Conservation (phyloP, 306 rosid genomes). For the Neltuma alba region DNA sequence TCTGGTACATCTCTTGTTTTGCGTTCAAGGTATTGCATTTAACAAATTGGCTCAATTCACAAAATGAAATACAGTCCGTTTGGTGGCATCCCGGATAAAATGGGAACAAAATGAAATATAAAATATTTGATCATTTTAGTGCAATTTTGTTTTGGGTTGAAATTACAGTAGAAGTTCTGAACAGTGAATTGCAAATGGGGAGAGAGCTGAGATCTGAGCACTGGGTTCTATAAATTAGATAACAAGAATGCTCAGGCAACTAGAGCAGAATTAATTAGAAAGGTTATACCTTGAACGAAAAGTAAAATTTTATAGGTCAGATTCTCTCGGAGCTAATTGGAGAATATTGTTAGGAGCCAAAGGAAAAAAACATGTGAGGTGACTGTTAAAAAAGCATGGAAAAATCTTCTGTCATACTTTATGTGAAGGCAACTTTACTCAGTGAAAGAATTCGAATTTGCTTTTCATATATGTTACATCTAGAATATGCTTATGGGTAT, state of each 20-base stretch:
- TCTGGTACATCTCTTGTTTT: conserved; percentile 7
- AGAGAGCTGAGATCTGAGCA: conserved; percentile 3
- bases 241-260: not conserved
- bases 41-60: conserved; percentile 11
- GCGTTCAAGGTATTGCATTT: conserved; percentile 10
- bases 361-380: not conserved
- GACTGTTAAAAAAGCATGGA: not conserved
- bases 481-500: conserved; percentile 24
- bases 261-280: not conserved
- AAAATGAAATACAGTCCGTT: not conserved
- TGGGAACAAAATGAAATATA: not conserved
- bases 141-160: conserved; percentile 13
- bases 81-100: no score
- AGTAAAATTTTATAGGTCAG: not conserved
- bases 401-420: conserved; percentile 29
- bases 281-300: not conserved
- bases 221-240: not conserved
- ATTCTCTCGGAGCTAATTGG: not conserved
- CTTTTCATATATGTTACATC: conserved; percentile 27
- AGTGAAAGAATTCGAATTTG: conserved; percentile 1
- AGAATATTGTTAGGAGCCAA: not conserved
- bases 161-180: conserved; percentile 2
- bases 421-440: not conserved
- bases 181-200: not conserved
- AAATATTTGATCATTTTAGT: not conserved